Evolutionary conservation across 2,329 filamentous ascomycete genomes (phyloP).

Genomic region (Pyrenophora graminea): DNA sequence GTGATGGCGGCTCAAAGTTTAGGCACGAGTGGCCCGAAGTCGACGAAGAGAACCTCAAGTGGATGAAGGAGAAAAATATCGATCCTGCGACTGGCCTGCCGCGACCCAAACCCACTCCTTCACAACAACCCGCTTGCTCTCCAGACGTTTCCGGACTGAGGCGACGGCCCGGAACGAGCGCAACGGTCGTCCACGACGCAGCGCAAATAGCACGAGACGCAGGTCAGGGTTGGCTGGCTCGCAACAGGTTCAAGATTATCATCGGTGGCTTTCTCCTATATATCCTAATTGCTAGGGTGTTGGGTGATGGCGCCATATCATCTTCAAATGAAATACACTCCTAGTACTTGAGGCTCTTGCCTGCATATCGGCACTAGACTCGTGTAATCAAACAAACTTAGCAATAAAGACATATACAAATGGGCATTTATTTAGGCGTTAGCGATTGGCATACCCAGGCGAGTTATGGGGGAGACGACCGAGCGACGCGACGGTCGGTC

Average conservation of each 20-base stretch:
- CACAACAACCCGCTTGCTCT: slow-evolving; percentile 59
- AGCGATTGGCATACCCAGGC: slow-evolving; percentile 15
- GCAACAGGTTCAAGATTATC: slow-evolving; percentile 76
- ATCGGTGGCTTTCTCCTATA: slow-evolving; percentile 77
- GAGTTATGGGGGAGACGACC: background rate
- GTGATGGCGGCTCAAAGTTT: slow-evolving; percentile 92
- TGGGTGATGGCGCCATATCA: slow-evolving; percentile 57
- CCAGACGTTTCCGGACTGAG: slow-evolving; percentile 66
- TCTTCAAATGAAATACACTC: background rate
- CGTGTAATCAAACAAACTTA: background rate
- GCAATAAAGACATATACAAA: background rate
- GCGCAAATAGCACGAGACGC: slow-evolving; percentile 74
- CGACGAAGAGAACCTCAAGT: slow-evolving; percentile 86
- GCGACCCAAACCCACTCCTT: slow-evolving; percentile 53
- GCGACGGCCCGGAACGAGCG: slow-evolving; percentile 64
- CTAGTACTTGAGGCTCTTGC: background rate
- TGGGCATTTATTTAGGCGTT: slow-evolving; percentile 12
- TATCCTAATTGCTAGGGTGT: slow-evolving; percentile 76
- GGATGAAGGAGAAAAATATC: slow-evolving; percentile 83
- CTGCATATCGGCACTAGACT: background rate
- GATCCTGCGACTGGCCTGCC: slow-evolving; percentile 75
- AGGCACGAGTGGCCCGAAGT: slow-evolving; percentile 85
- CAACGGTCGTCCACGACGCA: slow-evolving; percentile 75
- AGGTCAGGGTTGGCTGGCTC: slow-evolving; percentile 78
- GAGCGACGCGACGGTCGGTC: background rate